A percentile compares a stretch with the other conserved stretches of the same genome.
These are phyloP conservation scores for Hericium erinaceus DNA, from an alignment of 768 basidiomycete species.

Conservation along the genomic window DNA sequence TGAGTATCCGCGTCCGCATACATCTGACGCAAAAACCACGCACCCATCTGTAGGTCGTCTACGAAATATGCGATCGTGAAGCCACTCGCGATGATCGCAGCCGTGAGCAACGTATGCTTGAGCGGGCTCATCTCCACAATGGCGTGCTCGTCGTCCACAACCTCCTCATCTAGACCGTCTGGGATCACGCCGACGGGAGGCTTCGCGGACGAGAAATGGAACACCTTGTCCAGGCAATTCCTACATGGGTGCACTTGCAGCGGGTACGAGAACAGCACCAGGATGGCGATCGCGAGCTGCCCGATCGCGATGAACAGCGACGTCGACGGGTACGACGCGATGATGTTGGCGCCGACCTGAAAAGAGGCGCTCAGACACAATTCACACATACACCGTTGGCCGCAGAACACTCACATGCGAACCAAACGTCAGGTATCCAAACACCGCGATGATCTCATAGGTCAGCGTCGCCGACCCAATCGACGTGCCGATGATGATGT, in stretches of 20 bases:
- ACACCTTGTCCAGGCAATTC: conserved; percentile 87
- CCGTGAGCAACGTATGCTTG: conserved; percentile 65
- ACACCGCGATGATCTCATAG: conserved; percentile 82
- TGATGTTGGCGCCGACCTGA: conserved; percentile 85
- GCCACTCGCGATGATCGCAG: conserved; percentile 50
- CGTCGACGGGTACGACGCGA: conserved; percentile 88
- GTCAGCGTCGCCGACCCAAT: conserved; percentile 78
- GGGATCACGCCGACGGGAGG: conserved; percentile 20
- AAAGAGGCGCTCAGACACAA: neutral
- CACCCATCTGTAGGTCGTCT: conserved; percentile 69
- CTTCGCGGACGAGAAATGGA: conserved; percentile 34
- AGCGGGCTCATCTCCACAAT: conserved; percentile 59
- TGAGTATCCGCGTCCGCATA: conserved; percentile 1
- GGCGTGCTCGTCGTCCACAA: conserved; percentile 39
- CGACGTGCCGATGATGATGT: conserved; percentile 76
- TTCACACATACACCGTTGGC: neutral
- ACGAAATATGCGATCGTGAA: conserved; percentile 74
- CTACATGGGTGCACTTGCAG: conserved; percentile 92
- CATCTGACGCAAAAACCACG: conserved; percentile 16
- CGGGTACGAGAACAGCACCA: conserved; percentile 91
- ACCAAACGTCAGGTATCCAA: conserved; percentile 93
- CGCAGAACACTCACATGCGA: conserved; percentile 43
- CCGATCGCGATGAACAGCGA: conserved; percentile 90
- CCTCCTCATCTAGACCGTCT: conserved; percentile 28
- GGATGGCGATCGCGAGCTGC: conserved; percentile 83